These are phyloP conservation scores for Trichoderma sp. DNA, from an alignment of 2,329 filamentous ascomycete species.

Conservation along the genomic window DNA sequence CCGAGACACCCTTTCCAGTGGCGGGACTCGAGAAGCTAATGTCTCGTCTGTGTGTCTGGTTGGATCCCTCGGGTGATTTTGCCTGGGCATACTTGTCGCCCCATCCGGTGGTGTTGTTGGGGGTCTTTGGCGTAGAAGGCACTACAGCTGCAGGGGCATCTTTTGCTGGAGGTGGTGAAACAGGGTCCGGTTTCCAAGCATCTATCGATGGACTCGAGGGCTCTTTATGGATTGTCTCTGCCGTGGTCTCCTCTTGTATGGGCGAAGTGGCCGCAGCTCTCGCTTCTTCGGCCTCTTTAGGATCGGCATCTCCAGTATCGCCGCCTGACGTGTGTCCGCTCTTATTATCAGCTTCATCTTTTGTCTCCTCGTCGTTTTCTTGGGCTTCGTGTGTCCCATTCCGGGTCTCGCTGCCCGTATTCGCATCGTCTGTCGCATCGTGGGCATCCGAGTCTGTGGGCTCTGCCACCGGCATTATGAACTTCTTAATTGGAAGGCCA, in stretches of 20 bases:
- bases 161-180: neutral
- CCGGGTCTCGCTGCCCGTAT: neutral
- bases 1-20: conserved; percentile 56
- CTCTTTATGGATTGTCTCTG: conserved; percentile 18
- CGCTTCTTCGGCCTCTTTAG: conserved; percentile 38
- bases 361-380: conserved; percentile 23
- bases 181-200: neutral
- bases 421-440: conserved; percentile 20
- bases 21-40: conserved; percentile 42
- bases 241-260: conserved; percentile 6
- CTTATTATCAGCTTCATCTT: neutral
- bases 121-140: conserved; percentile 6
- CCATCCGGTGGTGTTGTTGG: neutral
- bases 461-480: conserved; percentile 38
- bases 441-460: neutral
- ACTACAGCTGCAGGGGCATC: neutral
- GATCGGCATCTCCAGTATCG: conserved; percentile 44
- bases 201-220: conserved; percentile 25
- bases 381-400: conserved; percentile 1
- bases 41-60: conserved; percentile 40
- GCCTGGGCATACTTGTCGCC: neutral
- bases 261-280: conserved; percentile 6
- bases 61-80: conserved; percentile 9
- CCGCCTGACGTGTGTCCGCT: conserved; percentile 29
- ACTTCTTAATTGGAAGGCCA: conserved; percentile 64